Base-by-base conservation (phyloP, 345 rosid genomes). In the Melastoma malabathricum region DNA sequence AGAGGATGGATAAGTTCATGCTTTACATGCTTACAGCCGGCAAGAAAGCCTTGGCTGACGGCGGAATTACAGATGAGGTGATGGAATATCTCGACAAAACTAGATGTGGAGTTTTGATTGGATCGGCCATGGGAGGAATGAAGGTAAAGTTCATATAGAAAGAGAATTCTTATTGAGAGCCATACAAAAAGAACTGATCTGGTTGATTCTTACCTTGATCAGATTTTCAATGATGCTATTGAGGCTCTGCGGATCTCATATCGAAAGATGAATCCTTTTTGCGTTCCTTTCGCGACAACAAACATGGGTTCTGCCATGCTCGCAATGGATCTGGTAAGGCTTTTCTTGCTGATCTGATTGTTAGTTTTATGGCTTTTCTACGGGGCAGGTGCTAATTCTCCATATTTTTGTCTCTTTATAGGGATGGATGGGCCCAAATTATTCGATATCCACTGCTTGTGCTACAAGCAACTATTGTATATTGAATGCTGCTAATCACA, bases 381-480 rank as follows among this genome's bases (percentile, higher is more conserved):
- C 9, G 12, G 12, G 18, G 31, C 13, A 15, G 34, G 31, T 8
- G 22, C 10, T 41, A 12, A 31, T 10, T 47, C 25, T 10, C 8
- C 18, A 13, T 51, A 2, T 52, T 18, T 39, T 22, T 53, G 27
- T 22, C 25, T 14, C 20, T 51, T 49, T 43, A 61, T 63, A 79
- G 84, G 81, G 81, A 22, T 79, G 84, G 84, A 75, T 68, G 84
- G 84, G 84, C n/a, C 84, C 84, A 48, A 79, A 68, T 63, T 79
- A 79, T 54, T 73, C 84, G 15, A 75, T 73, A 51, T 72, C 84
- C 15, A 68, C 84, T 39, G 79, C 79, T 22, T 79, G 84, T 70
- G 76, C 84, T 47, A 79, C 84, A 12, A 63, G 84, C 72, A 79
- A 79, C 65, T 72, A 47, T 25, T 79, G 84, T 61, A 79, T 79